These are phyloP conservation scores for Geranium rotundifolium DNA, from an alignment of 345 rosid species.

Conservation along the genomic window DNA sequence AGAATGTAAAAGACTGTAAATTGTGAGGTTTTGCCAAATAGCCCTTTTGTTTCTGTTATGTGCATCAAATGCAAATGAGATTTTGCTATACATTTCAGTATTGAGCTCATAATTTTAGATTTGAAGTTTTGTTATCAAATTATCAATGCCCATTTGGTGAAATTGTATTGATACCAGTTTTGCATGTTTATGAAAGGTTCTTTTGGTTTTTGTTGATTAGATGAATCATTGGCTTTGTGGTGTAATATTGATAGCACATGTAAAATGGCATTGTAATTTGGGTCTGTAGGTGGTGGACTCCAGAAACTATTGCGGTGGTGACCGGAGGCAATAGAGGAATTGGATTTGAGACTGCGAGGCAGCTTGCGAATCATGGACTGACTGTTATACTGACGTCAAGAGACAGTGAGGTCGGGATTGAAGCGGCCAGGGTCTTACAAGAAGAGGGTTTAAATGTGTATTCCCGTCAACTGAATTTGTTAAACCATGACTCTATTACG, in stretches of 20 bases:
- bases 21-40: too few relatives aligned
- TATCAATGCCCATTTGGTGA: not conserved
- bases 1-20: too few relatives aligned
- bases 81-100: too few relatives aligned
- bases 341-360: conserved; percentile 81
- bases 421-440: conserved; percentile 63
- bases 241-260: too few relatives aligned
- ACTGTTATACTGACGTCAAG: conserved; percentile 70
- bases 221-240: too few relatives aligned
- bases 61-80: too few relatives aligned
- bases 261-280: not conserved
- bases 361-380: conserved; percentile 75
- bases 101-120: too few relatives aligned
- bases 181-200: too few relatives aligned
- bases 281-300: conserved; percentile 76
- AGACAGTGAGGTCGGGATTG: conserved; percentile 60
- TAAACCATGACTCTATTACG: conserved; percentile 42
- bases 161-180: too few relatives aligned
- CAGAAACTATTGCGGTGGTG: conserved; percentile 75
- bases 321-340: conserved; percentile 92
- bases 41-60: too few relatives aligned
- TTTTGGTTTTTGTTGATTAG: too few relatives aligned
- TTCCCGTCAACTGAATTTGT: conserved; percentile 67
- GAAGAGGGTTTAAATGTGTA: conserved; percentile 79
- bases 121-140: too few relatives aligned